Evolutionary conservation across 225 moss, liverwort and hornwort genomes (phyloP).

Genomic region (Polytrichum commune): DNA sequence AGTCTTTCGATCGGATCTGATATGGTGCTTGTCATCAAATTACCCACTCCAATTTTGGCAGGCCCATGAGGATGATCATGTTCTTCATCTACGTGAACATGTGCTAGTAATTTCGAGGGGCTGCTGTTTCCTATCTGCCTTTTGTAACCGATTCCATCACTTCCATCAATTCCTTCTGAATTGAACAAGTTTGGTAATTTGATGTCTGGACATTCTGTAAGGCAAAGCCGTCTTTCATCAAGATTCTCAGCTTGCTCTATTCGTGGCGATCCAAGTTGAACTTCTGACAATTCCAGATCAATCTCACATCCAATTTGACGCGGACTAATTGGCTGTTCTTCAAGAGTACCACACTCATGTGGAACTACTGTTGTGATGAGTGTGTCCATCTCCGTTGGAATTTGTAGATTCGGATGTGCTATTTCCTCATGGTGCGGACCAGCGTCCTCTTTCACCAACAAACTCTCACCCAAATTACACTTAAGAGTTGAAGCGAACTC

Average conservation of each 20-base stretch:
- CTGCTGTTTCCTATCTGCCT: background rate
- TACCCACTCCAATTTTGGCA: background rate
- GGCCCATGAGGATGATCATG: background rate
- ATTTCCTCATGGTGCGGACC: background rate
- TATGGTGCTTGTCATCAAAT: background rate
- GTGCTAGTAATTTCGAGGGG: background rate
- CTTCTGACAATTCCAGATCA: background rate
- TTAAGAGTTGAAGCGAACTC: slow-evolving; percentile 1
- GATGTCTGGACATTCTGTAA: background rate
- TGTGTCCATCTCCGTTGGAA: too few species aligned
- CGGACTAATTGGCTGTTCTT: background rate
- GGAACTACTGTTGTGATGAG: too few species aligned
- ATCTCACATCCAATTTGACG: background rate
- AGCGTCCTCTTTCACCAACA: background rate
- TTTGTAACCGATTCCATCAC: too few species aligned
- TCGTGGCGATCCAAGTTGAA: background rate
- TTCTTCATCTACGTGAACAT: background rate
- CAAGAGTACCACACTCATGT: too few species aligned
- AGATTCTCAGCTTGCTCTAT: background rate
- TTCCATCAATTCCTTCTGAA: background rate
- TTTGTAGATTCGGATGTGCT: too few species aligned
- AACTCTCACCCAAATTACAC: too few species aligned
- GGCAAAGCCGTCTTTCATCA: background rate
- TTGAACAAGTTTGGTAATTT: background rate
- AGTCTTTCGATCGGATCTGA: background rate